phyloP scores from a whole-genome alignment of 2,329 filamentous ascomycete species.

The Annulohypoxylon truncatum region DNA sequence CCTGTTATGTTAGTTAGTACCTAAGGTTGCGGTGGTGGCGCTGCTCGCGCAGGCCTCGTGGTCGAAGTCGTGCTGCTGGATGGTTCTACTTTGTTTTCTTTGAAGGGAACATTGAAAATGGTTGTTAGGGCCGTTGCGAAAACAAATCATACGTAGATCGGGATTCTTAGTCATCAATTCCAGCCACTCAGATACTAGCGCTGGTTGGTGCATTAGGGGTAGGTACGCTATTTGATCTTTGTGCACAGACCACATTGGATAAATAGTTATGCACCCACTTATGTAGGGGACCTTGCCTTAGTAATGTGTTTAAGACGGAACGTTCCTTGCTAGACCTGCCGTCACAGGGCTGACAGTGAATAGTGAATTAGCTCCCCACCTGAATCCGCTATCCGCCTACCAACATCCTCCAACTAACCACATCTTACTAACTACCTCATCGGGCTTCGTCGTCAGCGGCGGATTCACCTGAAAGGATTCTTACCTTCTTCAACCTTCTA shows the following conservation, averaged over 20 bases:
- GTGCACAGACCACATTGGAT: background rate
- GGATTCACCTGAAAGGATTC: constrained; percentile 14
- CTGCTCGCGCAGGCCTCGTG: constrained; percentile 36
- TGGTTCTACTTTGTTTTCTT: constrained; percentile 41
- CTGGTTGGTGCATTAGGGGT: background rate
- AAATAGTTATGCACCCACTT: background rate
- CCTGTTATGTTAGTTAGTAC: constrained; percentile 35
- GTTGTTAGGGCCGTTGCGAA: constrained; percentile 33
- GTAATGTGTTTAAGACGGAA: constrained; percentile 13
- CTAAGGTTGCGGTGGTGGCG: constrained; percentile 38
- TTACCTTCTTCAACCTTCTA: constrained; percentile 10
- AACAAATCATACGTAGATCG: constrained; percentile 22
- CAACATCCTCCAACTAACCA: constrained; percentile 2
- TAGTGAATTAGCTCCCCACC: constrained; percentile 2
- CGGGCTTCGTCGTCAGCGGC: constrained; percentile 18
- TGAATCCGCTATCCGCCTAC: background rate
- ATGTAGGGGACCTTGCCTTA: background rate
- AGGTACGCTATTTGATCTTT: background rate
- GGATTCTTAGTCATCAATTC: constrained; percentile 28
- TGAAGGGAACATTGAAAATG: constrained; percentile 1
- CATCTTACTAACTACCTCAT: constrained; percentile 14
- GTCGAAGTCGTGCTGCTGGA: constrained; percentile 25
- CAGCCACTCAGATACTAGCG: background rate
- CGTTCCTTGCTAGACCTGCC: constrained; percentile 10
- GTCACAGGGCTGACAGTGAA: constrained; percentile 34